phyloP scores from a whole-genome alignment of 306 rosid genomes.

The Vigna radiata region DNA sequence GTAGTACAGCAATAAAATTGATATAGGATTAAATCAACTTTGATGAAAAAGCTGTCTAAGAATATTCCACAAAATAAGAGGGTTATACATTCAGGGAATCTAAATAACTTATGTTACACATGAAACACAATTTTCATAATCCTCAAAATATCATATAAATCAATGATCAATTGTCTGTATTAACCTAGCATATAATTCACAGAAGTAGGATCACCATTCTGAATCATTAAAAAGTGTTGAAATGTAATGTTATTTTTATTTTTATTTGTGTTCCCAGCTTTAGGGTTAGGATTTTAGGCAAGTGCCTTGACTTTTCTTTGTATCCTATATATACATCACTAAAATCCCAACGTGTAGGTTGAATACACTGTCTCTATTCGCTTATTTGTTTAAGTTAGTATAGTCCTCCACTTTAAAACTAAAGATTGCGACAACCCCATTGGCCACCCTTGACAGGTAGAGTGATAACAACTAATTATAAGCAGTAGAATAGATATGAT shows the following conservation, averaged over 20 bases:
- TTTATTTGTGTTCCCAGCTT: no score
- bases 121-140: slow-evolving; percentile 7
- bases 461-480: neutral
- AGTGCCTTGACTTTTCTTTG: no score
- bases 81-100: slow-evolving; percentile 8
- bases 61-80: slow-evolving; percentile 2
- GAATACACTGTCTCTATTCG: no score
- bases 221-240: neutral
- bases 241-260: no score
- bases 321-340: no score
- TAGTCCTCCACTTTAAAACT: neutral
- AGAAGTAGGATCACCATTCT: neutral
- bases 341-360: no score
- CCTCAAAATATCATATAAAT: slow-evolving; percentile 19
- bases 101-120: neutral
- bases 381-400: no score
- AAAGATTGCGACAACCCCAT: neutral
- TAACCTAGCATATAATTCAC: slow-evolving; percentile 15
- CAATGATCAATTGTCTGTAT: neutral
- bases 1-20: neutral
- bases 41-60: neutral
- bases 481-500: slow-evolving; percentile 8
- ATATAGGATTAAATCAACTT: neutral
- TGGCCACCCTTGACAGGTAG: slow-evolving; percentile 12
- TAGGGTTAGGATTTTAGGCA: no score